Base-by-base conservation (phyloP, 2,329 filamentous ascomycete genomes). In the Penicillium sp. region DNA sequence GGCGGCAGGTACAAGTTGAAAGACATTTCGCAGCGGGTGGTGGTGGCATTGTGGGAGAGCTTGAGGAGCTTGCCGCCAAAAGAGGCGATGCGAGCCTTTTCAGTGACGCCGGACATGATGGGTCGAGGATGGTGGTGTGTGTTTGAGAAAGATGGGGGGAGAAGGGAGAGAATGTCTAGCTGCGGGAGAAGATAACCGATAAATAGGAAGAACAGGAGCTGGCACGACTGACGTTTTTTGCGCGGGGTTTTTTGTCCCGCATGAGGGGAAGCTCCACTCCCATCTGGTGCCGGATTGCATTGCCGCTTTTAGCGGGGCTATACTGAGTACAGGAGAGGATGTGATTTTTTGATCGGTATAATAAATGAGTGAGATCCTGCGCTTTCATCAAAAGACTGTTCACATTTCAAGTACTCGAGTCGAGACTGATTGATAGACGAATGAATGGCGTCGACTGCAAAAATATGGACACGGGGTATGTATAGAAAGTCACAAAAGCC, bases 1-100 rank as follows among this genome's bases (percentile, higher is more conserved):
- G 91, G 87, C 26, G 95, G 95, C 3, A 99, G 85, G 82, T 91
- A 99, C 71, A 99, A 84, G 81, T 96, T 96, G 73, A 98, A 86
- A 75, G 86, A 87, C 94, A 98, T 99, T 71, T 93, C 88, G 68
- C 92, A 97, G 70, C 86, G 87, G 59, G 92, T 96, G 63, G 87
- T 84, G 67, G 84, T 81, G 58, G 93, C 92, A 74, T 89, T 80
- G 85, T 99, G 95, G 70, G 89, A 87, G 64, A 99, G 91, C 84
- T 99, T 98, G 71, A 97, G 86, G 62, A 99, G 89, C 80, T 93
- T 93, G 75, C 95, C 95, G 75, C 93, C 94, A 76, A 97, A 98
- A 77, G 88, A 91, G 82, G 89, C 85, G 79, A 98, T 97, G 65
- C 90, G 92, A 62, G 92, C 89, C 76, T 91, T 96, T 68, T 90